These are phyloP conservation scores for Lasiodiplodia theobromae DNA, from an alignment of 2,329 filamentous ascomycete genomes.

Conservation along the genomic window DNA sequence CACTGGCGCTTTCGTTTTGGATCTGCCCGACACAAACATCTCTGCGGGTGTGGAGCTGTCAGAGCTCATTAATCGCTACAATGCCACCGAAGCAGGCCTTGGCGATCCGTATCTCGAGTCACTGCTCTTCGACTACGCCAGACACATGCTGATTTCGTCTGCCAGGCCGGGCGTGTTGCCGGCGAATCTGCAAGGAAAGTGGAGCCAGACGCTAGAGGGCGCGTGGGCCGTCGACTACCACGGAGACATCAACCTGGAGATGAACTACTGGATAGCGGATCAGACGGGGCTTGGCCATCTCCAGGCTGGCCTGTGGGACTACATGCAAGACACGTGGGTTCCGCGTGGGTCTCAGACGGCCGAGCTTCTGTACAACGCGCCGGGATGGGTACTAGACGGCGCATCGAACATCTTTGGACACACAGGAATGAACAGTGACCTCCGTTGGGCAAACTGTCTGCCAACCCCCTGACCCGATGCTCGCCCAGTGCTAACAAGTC, in stretches of 20 bases:
- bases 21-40: slow-evolving; percentile 53
- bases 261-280: slow-evolving; percentile 63
- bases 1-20: slow-evolving; percentile 50
- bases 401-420: slow-evolving; percentile 67
- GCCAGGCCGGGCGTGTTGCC: slow-evolving; percentile 60
- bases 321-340: slow-evolving; percentile 62
- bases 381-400: slow-evolving; percentile 64
- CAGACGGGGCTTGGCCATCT: slow-evolving; percentile 59
- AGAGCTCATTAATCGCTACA: slow-evolving; percentile 41
- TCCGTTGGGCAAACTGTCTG: slow-evolving; percentile 49
- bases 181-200: slow-evolving; percentile 64
- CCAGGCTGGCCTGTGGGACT: slow-evolving; percentile 58
- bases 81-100: slow-evolving; percentile 37
- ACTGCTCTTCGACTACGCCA: slow-evolving; percentile 61
- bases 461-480: background rate
- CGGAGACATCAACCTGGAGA: slow-evolving; percentile 66
- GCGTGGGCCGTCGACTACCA: slow-evolving; percentile 66
- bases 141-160: slow-evolving; percentile 63
- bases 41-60: slow-evolving; percentile 52
- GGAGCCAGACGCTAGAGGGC: slow-evolving; percentile 56
- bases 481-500: slow-evolving; percentile 15
- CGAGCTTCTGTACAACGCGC: slow-evolving; percentile 59
- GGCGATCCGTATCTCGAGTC: slow-evolving; percentile 60
- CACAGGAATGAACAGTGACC: slow-evolving; percentile 58
- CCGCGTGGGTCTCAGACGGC: slow-evolving; percentile 63